phyloP scores from a whole-genome alignment of 2,329 filamentous ascomycete species.

The Trichoderma simmonsii region DNA sequence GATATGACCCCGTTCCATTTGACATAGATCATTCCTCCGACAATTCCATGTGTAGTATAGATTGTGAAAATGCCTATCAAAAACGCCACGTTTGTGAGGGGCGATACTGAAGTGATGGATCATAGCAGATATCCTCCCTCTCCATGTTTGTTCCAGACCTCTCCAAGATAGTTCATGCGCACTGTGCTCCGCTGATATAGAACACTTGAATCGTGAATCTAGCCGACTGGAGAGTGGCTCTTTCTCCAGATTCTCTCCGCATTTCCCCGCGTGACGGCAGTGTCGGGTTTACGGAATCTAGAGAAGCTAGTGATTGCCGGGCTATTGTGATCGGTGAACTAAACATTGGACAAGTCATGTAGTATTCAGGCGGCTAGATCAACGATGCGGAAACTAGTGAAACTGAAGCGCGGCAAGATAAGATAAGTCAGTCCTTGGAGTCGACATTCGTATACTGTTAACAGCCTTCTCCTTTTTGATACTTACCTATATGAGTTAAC shows the following conservation, averaged over 20 bases:
- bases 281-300: neutral
- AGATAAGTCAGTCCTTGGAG: neutral
- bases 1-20: neutral
- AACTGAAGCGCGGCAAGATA: neutral
- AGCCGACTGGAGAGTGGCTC: neutral
- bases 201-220: neutral
- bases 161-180: neutral
- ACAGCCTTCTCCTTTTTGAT: neutral
- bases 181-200: neutral
- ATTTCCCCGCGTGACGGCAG: neutral
- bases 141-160: neutral
- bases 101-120: neutral
- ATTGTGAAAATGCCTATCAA: neutral
- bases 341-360: neutral
- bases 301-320: neutral
- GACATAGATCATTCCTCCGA: neutral
- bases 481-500: neutral
- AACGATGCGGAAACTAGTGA: neutral
- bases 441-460: neutral
- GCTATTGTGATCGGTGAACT: neutral
- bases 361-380: neutral
- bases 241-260: neutral
- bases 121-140: neutral
- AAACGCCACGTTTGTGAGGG: neutral
- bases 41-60: neutral